Percentiles rank a stretch among this genome's conserved stretches.
Evolutionary conservation across 768 basidiomycete species (phyloP).

Genomic region (Psilocybe cyanescens): DNA sequence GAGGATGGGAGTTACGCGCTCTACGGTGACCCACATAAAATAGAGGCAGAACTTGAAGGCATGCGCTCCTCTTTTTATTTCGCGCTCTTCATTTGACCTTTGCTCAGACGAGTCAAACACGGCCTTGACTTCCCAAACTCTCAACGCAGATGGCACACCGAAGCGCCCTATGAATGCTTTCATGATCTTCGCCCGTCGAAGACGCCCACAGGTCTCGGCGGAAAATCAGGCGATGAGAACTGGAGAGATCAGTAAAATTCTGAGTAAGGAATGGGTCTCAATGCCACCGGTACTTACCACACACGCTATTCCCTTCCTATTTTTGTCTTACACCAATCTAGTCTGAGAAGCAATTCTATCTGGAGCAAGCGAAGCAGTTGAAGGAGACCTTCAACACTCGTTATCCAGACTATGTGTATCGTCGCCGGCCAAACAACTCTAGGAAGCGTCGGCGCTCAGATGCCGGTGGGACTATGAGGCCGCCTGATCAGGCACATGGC

Average conservation of each 20-base stretch:
- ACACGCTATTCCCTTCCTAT: slow-evolving; percentile 13
- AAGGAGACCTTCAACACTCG: slow-evolving; percentile 86
- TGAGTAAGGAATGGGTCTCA: slow-evolving; percentile 84
- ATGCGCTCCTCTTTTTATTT: slow-evolving; percentile 3
- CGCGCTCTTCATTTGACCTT: slow-evolving; percentile 7
- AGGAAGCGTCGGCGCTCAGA: slow-evolving; percentile 59
- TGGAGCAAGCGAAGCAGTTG: slow-evolving; percentile 82
- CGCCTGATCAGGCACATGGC: slow-evolving; percentile 31
- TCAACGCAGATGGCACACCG: slow-evolving; percentile 87
- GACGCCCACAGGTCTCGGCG: slow-evolving; percentile 84
- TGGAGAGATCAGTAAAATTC: slow-evolving; percentile 87
- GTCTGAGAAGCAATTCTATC: slow-evolving; percentile 86
- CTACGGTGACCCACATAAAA: slow-evolving; percentile 40
- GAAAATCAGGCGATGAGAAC: slow-evolving; percentile 90
- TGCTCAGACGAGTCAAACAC: slow-evolving; percentile 35
- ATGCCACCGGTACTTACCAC: slow-evolving; percentile 68
- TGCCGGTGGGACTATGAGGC: slow-evolving; percentile 22
- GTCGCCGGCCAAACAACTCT: slow-evolving; percentile 85
- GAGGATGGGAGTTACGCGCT: slow-evolving; percentile 53
- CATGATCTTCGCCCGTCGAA: slow-evolving; percentile 88
- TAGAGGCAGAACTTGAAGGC: slow-evolving; percentile 53
- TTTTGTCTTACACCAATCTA: slow-evolving; percentile 29
- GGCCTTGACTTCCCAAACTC: slow-evolving; percentile 73
- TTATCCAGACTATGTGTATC: slow-evolving; percentile 91
- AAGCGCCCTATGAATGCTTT: slow-evolving; percentile 94